These are phyloP conservation scores for Monosporascus sp. DNA, from an alignment of 2,329 filamentous ascomycete species.

Conservation along the genomic window DNA sequence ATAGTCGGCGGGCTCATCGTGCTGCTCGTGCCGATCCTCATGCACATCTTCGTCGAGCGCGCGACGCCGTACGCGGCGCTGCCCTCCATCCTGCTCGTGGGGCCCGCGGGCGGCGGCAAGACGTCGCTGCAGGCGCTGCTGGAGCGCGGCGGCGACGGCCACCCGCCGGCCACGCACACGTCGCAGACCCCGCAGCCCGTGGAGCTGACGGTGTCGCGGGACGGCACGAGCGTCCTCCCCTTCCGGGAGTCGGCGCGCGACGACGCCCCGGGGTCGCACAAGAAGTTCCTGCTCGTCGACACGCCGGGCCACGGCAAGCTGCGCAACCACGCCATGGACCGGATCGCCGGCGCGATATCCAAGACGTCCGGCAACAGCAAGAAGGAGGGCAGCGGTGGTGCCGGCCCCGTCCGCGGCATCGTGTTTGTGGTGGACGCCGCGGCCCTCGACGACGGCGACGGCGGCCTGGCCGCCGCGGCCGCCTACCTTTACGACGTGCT, in stretches of 20 bases:
- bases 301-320: constrained; percentile 96
- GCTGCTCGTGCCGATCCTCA: constrained; percentile 66
- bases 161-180: constrained; percentile 45
- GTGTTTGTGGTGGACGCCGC: constrained; percentile 89
- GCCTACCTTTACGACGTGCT: constrained; percentile 86
- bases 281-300: constrained; percentile 73
- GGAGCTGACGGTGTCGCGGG: constrained; percentile 48
- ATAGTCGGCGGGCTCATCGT: constrained; percentile 65
- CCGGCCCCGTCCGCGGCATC: constrained; percentile 46
- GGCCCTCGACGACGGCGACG: constrained; percentile 46
- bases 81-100: constrained; percentile 75
- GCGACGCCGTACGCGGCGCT: constrained; percentile 60
- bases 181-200: constrained; percentile 45
- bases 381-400: neutral
- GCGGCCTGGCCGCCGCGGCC: constrained; percentile 64
- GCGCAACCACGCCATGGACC: constrained; percentile 60
- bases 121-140: constrained; percentile 78
- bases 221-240: constrained; percentile 36
- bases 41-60: constrained; percentile 71
- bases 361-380: neutral
- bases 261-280: constrained; percentile 49
- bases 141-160: constrained; percentile 45
- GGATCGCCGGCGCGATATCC: constrained; percentile 29
- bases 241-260: constrained; percentile 51
- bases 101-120: constrained; percentile 80